These are phyloP conservation scores for Hypomyces rosellus DNA, from an alignment of 2,329 filamentous ascomycete genomes.

Conservation along the genomic window DNA sequence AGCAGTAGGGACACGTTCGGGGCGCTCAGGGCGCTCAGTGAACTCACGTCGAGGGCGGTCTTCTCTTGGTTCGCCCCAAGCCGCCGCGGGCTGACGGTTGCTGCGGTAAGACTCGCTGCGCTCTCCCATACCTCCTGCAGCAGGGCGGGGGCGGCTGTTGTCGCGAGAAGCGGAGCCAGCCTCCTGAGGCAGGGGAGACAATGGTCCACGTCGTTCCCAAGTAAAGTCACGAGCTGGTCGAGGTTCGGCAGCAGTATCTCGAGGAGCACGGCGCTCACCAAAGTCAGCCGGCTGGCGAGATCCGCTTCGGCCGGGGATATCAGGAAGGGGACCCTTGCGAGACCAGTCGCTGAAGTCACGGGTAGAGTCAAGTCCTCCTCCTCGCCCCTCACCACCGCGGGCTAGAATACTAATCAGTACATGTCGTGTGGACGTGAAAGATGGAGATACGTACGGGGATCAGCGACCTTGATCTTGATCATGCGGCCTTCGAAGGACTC, in stretches of 20 bases:
- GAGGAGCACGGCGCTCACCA: slow-evolving; percentile 57
- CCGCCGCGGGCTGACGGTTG: slow-evolving; percentile 65
- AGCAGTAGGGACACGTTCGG: slow-evolving; percentile 69
- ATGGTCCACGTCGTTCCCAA: slow-evolving; percentile 92
- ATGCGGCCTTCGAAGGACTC: slow-evolving; percentile 78
- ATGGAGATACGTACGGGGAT: slow-evolving; percentile 69
- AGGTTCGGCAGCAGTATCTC: slow-evolving; percentile 55
- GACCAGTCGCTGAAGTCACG: slow-evolving; percentile 88
- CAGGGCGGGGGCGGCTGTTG: slow-evolving; percentile 45
- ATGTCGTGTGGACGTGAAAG: background rate
- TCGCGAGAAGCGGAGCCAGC: slow-evolving; percentile 46
- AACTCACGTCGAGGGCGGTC: slow-evolving; percentile 73
- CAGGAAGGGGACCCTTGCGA: slow-evolving; percentile 82
- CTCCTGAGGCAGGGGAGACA: slow-evolving; percentile 61
- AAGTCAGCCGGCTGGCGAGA: slow-evolving; percentile 43
- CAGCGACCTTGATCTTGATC: slow-evolving; percentile 90
- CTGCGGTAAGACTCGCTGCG: slow-evolving; percentile 53
- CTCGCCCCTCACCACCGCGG: slow-evolving; percentile 64
- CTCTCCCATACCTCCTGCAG: slow-evolving; percentile 48
- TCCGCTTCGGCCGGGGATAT: slow-evolving; percentile 51
- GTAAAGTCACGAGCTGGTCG: slow-evolving; percentile 66
- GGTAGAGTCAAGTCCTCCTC: slow-evolving; percentile 44
- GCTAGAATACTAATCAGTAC: slow-evolving; percentile 45
- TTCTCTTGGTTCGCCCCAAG: slow-evolving; percentile 67
- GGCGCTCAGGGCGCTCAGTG: slow-evolving; percentile 50